These are phyloP conservation scores for Emergomyces orientalis DNA, from an alignment of 2,329 filamentous ascomycete genomes.

Conservation along the genomic window DNA sequence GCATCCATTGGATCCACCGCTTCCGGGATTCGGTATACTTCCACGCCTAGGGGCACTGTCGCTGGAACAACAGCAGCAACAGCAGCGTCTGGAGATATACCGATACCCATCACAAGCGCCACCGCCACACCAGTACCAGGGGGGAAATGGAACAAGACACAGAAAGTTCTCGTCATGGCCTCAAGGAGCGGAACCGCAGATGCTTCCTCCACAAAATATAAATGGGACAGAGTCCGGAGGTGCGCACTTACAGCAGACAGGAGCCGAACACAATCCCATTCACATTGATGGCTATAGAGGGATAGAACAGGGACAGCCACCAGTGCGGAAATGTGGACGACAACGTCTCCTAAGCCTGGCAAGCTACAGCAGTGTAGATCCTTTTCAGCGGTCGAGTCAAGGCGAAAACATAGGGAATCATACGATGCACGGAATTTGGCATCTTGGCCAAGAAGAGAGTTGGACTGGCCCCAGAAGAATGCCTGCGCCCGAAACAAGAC, in stretches of 20 bases:
- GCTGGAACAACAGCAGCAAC: neutral
- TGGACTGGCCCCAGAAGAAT: neutral
- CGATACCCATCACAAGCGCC: neutral
- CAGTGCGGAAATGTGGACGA: neutral
- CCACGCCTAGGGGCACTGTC: neutral
- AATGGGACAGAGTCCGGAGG: neutral
- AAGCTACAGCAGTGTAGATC: neutral
- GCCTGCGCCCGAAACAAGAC: neutral
- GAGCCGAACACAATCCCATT: neutral
- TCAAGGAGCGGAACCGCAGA: neutral
- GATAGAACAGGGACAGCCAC: neutral
- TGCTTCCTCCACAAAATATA: neutral
- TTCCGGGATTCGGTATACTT: neutral
- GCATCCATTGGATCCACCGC: neutral
- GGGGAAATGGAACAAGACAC: neutral
- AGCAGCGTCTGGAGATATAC: neutral
- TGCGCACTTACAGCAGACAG: neutral
- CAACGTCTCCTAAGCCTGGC: neutral
- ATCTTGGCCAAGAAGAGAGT: neutral
- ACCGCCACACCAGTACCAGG: neutral
- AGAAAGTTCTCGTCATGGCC: neutral
- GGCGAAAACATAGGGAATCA: neutral
- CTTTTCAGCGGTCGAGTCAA: neutral
- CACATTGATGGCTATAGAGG: neutral
- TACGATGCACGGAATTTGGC: neutral